Conservation (phyloP, 2,329 filamentous ascomycete species). For the Aspergillus niger region DNA sequence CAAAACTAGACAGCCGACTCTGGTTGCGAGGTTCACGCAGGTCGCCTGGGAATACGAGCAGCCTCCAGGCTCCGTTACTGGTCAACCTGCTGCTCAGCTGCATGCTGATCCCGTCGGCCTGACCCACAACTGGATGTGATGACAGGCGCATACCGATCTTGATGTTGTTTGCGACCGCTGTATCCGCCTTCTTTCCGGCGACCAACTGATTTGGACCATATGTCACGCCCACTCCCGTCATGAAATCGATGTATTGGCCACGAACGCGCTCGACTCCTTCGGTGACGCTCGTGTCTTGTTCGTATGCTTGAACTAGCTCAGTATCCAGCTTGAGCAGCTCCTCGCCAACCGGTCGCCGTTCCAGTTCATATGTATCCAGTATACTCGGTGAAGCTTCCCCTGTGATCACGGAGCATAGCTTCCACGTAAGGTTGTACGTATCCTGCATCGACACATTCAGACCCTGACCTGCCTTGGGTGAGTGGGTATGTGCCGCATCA, state of each 20-base stretch:
- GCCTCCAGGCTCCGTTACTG: slow-evolving; percentile 22
- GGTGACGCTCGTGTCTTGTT: background rate
- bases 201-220: slow-evolving; percentile 12
- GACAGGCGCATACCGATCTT: slow-evolving; percentile 19
- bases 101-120: slow-evolving; percentile 12
- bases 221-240: slow-evolving; percentile 10
- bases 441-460: slow-evolving; percentile 5
- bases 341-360: slow-evolving; percentile 63
- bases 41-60: slow-evolving; percentile 25
- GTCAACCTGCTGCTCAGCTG: slow-evolving; percentile 12
- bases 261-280: slow-evolving; percentile 6
- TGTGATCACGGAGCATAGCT: slow-evolving; percentile 46
- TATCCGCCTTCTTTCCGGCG: background rate
- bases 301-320: slow-evolving; percentile 3
- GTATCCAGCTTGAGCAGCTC: slow-evolving; percentile 66
- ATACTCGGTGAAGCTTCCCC: slow-evolving; percentile 43
- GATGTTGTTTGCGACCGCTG: slow-evolving; percentile 14
- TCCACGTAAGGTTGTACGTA: slow-evolving; percentile 4
- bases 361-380: slow-evolving; percentile 54
- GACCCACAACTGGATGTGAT: slow-evolving; percentile 11
- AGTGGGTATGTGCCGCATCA: slow-evolving; percentile 1
- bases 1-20: slow-evolving; percentile 8
- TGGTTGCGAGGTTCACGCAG: background rate
- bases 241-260: slow-evolving; percentile 5
- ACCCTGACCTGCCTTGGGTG: background rate